phyloP scores from a whole-genome alignment of 176 grass and related monocot species.

The Pharus latifolius region DNA sequence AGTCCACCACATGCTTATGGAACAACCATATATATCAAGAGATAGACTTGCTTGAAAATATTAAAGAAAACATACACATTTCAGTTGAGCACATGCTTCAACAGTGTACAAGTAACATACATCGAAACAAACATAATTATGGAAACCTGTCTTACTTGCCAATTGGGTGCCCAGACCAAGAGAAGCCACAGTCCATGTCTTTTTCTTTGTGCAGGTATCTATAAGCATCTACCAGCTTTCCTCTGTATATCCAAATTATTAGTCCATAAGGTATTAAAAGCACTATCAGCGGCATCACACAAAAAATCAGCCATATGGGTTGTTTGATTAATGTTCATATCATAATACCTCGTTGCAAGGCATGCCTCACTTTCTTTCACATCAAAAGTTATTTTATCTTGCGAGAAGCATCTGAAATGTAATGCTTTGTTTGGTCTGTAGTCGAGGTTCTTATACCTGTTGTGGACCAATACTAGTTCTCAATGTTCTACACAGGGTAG shows the following conservation, averaged over 20 bases:
- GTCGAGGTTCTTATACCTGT: no score
- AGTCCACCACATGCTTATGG: neutral
- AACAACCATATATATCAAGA: neutral
- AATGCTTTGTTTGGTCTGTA: neutral
- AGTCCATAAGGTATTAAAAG: slow-evolving; percentile 5
- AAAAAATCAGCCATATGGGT: slow-evolving; percentile 1
- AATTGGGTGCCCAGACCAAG: slow-evolving; percentile 87
- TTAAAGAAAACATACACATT: neutral
- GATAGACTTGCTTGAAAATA: neutral
- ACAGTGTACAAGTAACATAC: neutral
- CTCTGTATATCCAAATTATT: slow-evolving; percentile 40
- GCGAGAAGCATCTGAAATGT: neutral
- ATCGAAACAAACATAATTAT: neutral
- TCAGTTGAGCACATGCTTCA: neutral
- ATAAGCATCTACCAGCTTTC: slow-evolving; percentile 92
- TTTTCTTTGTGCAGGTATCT: slow-evolving; percentile 86
- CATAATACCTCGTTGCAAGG: neutral
- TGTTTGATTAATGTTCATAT: neutral
- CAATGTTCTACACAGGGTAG: no score
- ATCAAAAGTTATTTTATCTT: no score
- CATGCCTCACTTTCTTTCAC: neutral
- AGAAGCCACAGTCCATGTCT: slow-evolving; percentile 75
- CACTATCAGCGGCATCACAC: slow-evolving; percentile 1
- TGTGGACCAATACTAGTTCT: neutral
- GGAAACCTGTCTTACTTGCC: slow-evolving; percentile 70